Evolutionary conservation across 345 rosid species (phyloP), one percentile per base, ranked within the genome.

Genomic region (Fremontodendron californicum): DNA sequence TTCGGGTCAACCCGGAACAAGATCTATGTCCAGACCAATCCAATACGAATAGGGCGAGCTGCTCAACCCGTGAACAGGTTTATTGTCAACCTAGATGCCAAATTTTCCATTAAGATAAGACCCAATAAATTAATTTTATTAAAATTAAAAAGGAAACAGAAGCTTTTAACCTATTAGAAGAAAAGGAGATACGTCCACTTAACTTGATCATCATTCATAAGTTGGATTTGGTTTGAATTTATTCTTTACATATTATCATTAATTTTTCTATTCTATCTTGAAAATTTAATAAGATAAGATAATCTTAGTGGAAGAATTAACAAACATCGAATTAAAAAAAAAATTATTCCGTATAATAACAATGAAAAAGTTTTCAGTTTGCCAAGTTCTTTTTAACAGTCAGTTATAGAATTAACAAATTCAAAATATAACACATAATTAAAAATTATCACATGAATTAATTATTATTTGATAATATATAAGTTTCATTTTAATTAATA

Each of bases 221-320:
- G 96, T 88, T 90, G 91, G 90, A 87, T 88, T 84, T 84, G 93
- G 87, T 89, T 84, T 46, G 83, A 81, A 79, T 80, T 82, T 62
- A 74, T 75, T 82, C 70, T 11, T 65, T 65, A 65, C 9, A 6
- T 0, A 18, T 70, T 43, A 40, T 74, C 75, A 29, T 18, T 31
- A 27, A 13, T 75, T 81, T 64, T 33, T 81, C 31, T 6, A 31
- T 33, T 7, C 35, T n/a, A 18, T 23, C 15, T 31, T 11, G 0
- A 15, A 64, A 19, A 1, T 58, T 52, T 57, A 7, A 51, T 51
- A 19, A 21, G 21, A 54, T 35, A 33, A 39, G 5, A 69, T 1
- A 64, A 61, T 80, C 75, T 82, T 55, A 77, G 85, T 82, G 87
- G 84, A 49, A 64, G 55, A 51, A 52, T 73, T 16, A 49, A 74